Base-by-base conservation (phyloP, 805 yeast genomes). In the Candida chilensis region DNA sequence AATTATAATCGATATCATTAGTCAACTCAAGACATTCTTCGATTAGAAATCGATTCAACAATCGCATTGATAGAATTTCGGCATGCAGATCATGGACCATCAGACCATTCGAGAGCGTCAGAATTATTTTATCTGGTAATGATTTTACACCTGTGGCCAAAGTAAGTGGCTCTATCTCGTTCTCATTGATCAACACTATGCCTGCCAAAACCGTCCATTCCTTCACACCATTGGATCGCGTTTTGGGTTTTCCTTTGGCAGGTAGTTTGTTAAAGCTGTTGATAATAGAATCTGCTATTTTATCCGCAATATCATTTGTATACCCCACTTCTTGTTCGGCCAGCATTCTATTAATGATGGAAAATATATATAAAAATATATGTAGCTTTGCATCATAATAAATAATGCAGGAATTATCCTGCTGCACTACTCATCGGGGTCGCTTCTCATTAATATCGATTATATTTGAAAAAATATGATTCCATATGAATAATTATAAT, bases 141-240 rank as follows among this genome's bases (percentile, higher is more conserved):
- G 85, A 70, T 47, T 92, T 92, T 29, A 86, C 82, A 1, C 98
- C 98, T 0, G 96, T 85, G 0, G 87, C 66, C 4, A 84, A 27
- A 0, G 75, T 50, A 3, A 84, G 42, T 1, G 71, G 57, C 5
- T 47, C 35, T 1, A 63, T 20, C 4, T 40, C 37, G 6, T 38
- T 36, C 1, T 34, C 41, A 1, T 12, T 18, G 8, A 54, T 14
- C 0, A 73, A 71, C 0, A 83, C 87, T 0, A 87, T 42, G 0
- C 88, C 80, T 0, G 95, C 84, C 12, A 87, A 42, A 0, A 86
- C 83, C 0, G 96, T 84, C 87, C 95, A 86, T 55, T 88, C 96
- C 24, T 54, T 47, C 1, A 61, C 57, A 0, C 85, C 83, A 43
- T 83, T 80, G 3, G 87, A 69, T 22, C 82, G 60, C 1, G 48